Percentiles rank a stretch among this genome's conserved stretches.
Conservation (phyloP, 441 rosid genomes). For the Populus tomentosa region DNA sequence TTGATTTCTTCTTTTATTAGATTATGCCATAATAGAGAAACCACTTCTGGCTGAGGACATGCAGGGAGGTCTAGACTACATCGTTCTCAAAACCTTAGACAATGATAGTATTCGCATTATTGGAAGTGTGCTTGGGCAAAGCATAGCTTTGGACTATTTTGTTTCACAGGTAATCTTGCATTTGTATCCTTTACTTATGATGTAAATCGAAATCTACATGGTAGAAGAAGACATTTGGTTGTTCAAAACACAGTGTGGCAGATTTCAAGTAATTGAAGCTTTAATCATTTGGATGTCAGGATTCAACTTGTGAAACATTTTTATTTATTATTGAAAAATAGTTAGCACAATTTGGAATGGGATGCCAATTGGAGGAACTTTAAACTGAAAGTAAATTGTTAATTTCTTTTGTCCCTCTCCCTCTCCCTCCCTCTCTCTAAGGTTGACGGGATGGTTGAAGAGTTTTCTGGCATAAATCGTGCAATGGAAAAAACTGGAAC, state of each 20-base stretch:
- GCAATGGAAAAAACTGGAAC: conserved; percentile 85
- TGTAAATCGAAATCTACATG: not conserved
- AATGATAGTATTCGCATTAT: conserved; percentile 80
- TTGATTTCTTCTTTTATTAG: conserved; percentile 33
- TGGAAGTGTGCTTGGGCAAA: conserved; percentile 93
- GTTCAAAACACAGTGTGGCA: not conserved
- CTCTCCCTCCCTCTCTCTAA: not conserved
- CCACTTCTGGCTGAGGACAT: conserved; percentile 64
- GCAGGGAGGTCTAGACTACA: conserved; percentile 81
- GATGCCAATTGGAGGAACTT: not conserved
- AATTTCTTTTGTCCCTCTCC: not conserved
- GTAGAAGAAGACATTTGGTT: not conserved
- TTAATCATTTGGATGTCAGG: not conserved
- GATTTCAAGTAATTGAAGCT: not conserved
- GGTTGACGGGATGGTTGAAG: conserved; percentile 78
- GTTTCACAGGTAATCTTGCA: conserved; percentile 70
- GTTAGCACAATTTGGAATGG: not conserved
- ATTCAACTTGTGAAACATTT: not conserved
- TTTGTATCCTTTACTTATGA: not conserved
- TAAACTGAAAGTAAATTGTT: not conserved
- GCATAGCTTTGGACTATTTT: conserved; percentile 89
- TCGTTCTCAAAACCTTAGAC: conserved; percentile 70
- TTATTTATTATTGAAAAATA: not conserved
- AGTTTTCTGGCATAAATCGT: conserved; percentile 88
- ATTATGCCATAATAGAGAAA: conserved; percentile 84